Evolutionary conservation across 208 protist species (phyloP), one percentile per base, ranked within the genome.

Genomic region (Balamuthia mandrillaris): DNA sequence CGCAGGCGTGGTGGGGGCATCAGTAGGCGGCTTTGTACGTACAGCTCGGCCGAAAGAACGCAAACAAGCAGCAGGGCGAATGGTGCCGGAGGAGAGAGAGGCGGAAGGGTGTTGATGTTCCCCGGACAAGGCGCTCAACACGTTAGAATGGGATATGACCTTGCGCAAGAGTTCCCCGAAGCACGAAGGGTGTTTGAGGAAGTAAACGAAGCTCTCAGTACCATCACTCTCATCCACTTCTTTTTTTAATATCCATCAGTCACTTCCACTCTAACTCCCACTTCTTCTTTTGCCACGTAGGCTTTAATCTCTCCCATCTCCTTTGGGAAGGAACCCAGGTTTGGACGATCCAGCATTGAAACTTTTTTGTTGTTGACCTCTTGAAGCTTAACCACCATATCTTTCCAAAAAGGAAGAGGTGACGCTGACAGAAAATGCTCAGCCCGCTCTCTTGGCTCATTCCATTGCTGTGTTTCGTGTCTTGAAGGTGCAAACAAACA

Each of bases 81-180:
- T n/a, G n/a, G n/a, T n/a, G n/a, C n/a, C n/a, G n/a, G n/a, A n/a
- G n/a, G n/a, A n/a, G n/a, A n/a, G n/a, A n/a, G n/a, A n/a, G n/a
- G n/a, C n/a, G n/a, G n/a, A n/a, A n/a, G n/a, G n/a, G n/a, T n/a
- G n/a, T 5, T 84, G 10, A 4, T 84, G 33, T 84, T 84, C 31
- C 78, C 78, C 2, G 78, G 78, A 51, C 78, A 84, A 27, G 78
- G 78, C 21, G 56, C 78, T 1, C 78, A 84, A 44, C 47, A 84
- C 47, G 78, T 74, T 10, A 42, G 56, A 2, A 84, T 84, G 78
- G 60, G 58, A 3, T 49, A 49, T 39, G 78, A 84, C 31, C 60
- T 84, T 21, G 78, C 78, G 12, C 39, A 84, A 35, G 52, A 84
- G 24, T 84, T 84, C 33, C 44, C 72, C 45, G 51, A 54, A 37